A percentile compares a stretch with the other conserved stretches of the same genome.
phyloP scores from a whole-genome alignment of 306 rosid species.

The Rosa rugosa region DNA sequence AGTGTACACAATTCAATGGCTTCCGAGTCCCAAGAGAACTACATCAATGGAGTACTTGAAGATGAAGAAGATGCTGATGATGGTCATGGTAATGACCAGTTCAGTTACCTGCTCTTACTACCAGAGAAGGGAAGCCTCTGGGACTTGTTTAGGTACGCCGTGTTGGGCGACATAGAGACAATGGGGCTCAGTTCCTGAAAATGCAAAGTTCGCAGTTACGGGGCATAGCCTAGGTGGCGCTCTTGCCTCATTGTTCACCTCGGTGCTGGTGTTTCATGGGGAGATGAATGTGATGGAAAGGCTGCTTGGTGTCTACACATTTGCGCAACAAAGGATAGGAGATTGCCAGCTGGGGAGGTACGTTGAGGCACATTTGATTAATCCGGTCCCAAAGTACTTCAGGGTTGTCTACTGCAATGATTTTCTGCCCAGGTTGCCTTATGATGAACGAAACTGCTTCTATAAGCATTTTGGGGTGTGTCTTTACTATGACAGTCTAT shows the following conservation, averaged over 20 bases:
- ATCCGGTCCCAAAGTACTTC: slow-evolving; percentile 56
- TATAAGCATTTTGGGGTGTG: slow-evolving; percentile 71
- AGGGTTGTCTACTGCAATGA: slow-evolving; percentile 79
- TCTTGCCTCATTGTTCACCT: slow-evolving; percentile 62
- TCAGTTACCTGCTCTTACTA: slow-evolving; percentile 44
- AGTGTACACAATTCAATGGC: neutral
- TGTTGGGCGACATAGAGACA: slow-evolving; percentile 18
- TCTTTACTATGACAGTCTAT: slow-evolving; percentile 64
- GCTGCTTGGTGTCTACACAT: slow-evolving; percentile 67
- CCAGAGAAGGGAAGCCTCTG: slow-evolving; percentile 56
- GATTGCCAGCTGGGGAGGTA: slow-evolving; percentile 50
- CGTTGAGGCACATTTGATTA: slow-evolving; percentile 53
- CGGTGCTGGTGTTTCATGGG: slow-evolving; percentile 56
- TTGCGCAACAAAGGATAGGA: slow-evolving; percentile 75
- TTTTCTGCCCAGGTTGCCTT: slow-evolving; percentile 73
- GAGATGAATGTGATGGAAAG: slow-evolving; percentile 53
- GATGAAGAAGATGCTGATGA: neutral
- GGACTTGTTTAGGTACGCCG: slow-evolving; percentile 44
- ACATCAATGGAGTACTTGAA: neutral
- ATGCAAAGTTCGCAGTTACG: slow-evolving; percentile 65
- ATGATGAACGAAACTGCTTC: slow-evolving; percentile 57
- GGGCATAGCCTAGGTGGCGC: slow-evolving; percentile 90
- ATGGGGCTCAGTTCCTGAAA: slow-evolving; percentile 33
- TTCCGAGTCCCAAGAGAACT: neutral
- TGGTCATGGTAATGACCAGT: slow-evolving; percentile 10